Base-by-base conservation (phyloP, 495 filamentous ascomycete species). In the Halenospora varia region DNA sequence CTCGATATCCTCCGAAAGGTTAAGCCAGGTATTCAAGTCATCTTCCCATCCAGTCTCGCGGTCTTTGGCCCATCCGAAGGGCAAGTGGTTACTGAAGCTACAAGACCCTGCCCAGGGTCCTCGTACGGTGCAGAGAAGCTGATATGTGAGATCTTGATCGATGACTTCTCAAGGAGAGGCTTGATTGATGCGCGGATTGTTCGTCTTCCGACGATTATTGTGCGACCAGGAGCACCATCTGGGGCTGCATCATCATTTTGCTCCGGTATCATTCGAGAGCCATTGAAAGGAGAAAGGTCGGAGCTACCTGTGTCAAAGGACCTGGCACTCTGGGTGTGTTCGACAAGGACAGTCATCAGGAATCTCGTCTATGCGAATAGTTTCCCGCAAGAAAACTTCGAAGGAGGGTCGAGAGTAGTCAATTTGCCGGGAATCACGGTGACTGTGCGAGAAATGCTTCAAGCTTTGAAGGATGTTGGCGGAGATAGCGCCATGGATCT, bases 121-220 rank as follows among this genome's bases (percentile, higher is more conserved):
- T 88, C 85, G 10, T 92, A 92, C 64, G 88, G 88, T 47, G 79
- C 85, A 51, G 83, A 90, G 73, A 92, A 92, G 71, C 77, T 90
- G 61, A 83, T 90, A 59, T 75, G 78, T 60, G 88, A 92, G 73
- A 77, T 76, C 10, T 71, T 89, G 29, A 66, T 92, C 64, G 90
- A 88, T 65, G 88, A 91, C 63, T 83, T 86, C 72, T 83, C 84
- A 25, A 79, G 88, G 8, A 78, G 84, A 29, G 83, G 85, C 1
- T 81, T 82, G 63, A 63, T 92, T 42, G 80, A 89, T 57, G 88
- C 78, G 1, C 75, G 86, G 8, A 73, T 77, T 17, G 75, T 86
- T 48, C 81, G 88, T 2, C 80, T 92, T 24, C 88, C 88, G 0
- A 90, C 88, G 2, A 82, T 92, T 35, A 80, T 80, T 0, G 86